Percentiles rank a stretch among this genome's conserved stretches.
Conservation (phyloP, 768 basidiomycete species). For the Obba rivulosa region DNA sequence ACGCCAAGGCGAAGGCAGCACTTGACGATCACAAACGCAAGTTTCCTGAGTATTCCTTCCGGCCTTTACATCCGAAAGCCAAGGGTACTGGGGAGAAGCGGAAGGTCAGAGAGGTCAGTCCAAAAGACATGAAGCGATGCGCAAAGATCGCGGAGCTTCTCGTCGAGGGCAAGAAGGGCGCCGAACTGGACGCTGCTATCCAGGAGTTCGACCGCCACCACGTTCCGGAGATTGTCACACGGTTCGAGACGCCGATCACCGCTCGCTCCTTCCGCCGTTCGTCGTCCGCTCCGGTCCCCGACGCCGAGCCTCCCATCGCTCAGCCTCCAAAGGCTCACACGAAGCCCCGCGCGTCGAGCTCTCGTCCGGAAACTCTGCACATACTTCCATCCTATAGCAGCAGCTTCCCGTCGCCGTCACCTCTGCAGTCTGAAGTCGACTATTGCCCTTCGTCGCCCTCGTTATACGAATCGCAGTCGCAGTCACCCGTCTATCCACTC, state of each 20-base stretch:
- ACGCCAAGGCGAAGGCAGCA: conserved; percentile 66
- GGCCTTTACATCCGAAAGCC: conserved; percentile 50
- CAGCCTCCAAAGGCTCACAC: conserved; percentile 16
- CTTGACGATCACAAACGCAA: conserved; percentile 70
- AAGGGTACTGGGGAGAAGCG: conserved; percentile 40
- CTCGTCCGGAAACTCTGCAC: conserved; percentile 18
- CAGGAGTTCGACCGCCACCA: conserved; percentile 40
- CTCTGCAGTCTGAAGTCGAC: conserved; percentile 10
- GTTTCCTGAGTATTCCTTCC: conserved; percentile 74
- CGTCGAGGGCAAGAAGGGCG: conserved; percentile 34
- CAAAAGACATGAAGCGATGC: conserved; percentile 59
- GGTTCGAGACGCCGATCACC: conserved; percentile 71
- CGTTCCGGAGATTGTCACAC: conserved; percentile 57
- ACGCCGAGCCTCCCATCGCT: conserved; percentile 15
- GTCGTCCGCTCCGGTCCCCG: conserved; percentile 39
- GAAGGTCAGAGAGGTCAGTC: conserved; percentile 57
- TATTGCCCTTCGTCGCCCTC: conserved; percentile 19
- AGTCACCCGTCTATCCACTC: conserved; percentile 13
- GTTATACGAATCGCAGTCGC: not conserved
- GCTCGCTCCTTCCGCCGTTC: conserved; percentile 66
- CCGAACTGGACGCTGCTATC: conserved; percentile 29
- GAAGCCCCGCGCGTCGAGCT: conserved; percentile 21
- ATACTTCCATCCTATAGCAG: conserved; percentile 2
- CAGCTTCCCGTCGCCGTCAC: conserved; percentile 2
- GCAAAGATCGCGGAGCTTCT: conserved; percentile 63